phyloP scores from a whole-genome alignment of 768 basidiomycete species.

The Tylopilus vinaceipallidus region DNA sequence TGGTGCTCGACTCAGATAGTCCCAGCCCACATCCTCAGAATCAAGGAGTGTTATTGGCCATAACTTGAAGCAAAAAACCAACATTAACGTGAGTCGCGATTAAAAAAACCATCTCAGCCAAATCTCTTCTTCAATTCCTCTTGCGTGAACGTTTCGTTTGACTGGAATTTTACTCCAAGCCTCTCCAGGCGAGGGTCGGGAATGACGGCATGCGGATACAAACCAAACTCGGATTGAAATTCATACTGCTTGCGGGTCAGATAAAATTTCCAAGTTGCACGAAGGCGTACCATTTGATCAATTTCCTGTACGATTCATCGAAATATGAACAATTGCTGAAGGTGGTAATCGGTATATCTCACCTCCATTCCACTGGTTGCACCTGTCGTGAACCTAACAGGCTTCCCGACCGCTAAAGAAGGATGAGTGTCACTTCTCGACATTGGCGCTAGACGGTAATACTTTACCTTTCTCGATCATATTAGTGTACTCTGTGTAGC shows the following conservation, averaged over 20 bases:
- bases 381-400: conserved; percentile 23
- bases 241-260: conserved; percentile 19
- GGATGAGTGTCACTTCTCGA: too few relatives aligned
- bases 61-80: too few relatives aligned
- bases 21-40: too few relatives aligned
- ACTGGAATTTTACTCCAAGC: conserved; percentile 28
- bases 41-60: too few relatives aligned
- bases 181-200: conserved; percentile 28
- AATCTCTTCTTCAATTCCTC: too few relatives aligned
- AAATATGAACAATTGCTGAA: neutral
- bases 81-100: too few relatives aligned
- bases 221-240: conserved; percentile 27
- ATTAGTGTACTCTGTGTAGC: conserved; percentile 12
- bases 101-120: conserved; percentile 1
- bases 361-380: conserved; percentile 19
- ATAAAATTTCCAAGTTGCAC: neutral
- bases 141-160: conserved; percentile 18
- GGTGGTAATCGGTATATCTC: neutral
- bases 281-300: conserved; percentile 26
- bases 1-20: too few relatives aligned
- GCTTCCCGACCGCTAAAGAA: conserved; percentile 25
- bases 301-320: conserved; percentile 12
- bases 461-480: conserved; percentile 18
- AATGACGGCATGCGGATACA: conserved; percentile 16
- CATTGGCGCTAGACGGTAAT: too few relatives aligned